Base-by-base conservation (phyloP, 306 rosid genomes). In the Hylodesmum podocarpum region DNA sequence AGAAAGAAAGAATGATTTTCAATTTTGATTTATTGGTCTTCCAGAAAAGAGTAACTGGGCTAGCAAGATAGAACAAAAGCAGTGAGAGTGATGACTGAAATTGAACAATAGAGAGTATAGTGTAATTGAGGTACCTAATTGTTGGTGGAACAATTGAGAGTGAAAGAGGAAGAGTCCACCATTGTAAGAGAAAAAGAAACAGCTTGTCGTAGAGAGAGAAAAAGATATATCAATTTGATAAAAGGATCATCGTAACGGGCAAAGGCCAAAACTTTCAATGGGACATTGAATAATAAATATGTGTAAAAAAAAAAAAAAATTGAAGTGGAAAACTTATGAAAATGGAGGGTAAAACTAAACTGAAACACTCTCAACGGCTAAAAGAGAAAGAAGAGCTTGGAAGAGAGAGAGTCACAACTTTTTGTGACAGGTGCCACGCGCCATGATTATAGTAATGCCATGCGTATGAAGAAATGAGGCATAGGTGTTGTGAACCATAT, bases 51-150 rank as follows among this genome's bases (percentile, higher is more conserved):
- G 19, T 19, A 44, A 33, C 21, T 31, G 50, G 36, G n/a, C 50
- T 2, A 43, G 54, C 57, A 11, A 39, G 19, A 72, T 6, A n/a
- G 61, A 59, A 18, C 6, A 74, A 43, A 44, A 18, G 3, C 22
- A 61, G 15, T 43, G 12, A 57, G 19, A 80, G 18, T 33, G 46
- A 44, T 66, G 21, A 28, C 6, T 3, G 59, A 22, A 53, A 14
- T n/a, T 33, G 7, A 25, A 22, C 19, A 72, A 21, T 0, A 63
- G n/a, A 79, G 59, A 53, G 77, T 8, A 27, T 54, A 54, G 54
- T 72, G 82, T 16, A 34, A 39, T 47, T 14, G 57, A 43, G 18
- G 29, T 73, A 89, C 93, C 90, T 85, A 90, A 81, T 89, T 85
- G 76, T 76, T 82, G 70, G 88, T 22, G 67, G 87, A 86, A 62